Conservation (phyloP, 108 stramenopile species). For the Pelagomonas calceolata region DNA sequence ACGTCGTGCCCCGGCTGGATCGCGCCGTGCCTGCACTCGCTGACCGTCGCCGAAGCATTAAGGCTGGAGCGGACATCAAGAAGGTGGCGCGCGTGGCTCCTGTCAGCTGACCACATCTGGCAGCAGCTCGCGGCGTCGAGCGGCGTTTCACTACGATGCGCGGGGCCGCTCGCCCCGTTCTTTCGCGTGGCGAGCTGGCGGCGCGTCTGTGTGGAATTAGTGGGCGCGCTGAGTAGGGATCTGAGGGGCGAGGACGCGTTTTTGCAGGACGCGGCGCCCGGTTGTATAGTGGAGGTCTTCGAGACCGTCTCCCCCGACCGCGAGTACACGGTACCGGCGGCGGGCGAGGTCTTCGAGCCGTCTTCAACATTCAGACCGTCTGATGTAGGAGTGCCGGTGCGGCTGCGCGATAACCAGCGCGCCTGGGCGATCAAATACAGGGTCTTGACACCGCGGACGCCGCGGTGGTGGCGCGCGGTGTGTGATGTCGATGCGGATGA, state of each 20-base stretch:
- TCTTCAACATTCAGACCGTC: too few species aligned
- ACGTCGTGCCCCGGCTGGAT: not conserved
- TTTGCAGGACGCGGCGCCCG: not conserved
- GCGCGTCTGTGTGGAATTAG: not conserved
- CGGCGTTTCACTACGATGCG: not conserved
- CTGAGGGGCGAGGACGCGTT: not conserved
- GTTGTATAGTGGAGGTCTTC: not conserved
- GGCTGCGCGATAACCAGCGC: not conserved
- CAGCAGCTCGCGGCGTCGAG: not conserved
- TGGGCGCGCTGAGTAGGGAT: not conserved
- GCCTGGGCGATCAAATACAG: too few species aligned
- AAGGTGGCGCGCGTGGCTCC: not conserved
- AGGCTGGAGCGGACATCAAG: not conserved
- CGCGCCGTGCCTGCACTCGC: not conserved
- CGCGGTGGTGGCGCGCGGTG: not conserved
- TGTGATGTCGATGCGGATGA: not conserved
- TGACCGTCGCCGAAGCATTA: not conserved
- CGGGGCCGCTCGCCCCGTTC: not conserved
- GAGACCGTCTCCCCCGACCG: not conserved
- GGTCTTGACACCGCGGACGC: not conserved
- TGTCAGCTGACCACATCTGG: not conserved
- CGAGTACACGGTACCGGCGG: not conserved
- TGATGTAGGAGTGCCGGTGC: not conserved
- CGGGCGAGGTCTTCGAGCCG: not conserved
- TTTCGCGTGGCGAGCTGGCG: not conserved